Evolutionary conservation across 345 rosid genomes (phyloP).

Genomic region (Capsella bursapastoris): DNA sequence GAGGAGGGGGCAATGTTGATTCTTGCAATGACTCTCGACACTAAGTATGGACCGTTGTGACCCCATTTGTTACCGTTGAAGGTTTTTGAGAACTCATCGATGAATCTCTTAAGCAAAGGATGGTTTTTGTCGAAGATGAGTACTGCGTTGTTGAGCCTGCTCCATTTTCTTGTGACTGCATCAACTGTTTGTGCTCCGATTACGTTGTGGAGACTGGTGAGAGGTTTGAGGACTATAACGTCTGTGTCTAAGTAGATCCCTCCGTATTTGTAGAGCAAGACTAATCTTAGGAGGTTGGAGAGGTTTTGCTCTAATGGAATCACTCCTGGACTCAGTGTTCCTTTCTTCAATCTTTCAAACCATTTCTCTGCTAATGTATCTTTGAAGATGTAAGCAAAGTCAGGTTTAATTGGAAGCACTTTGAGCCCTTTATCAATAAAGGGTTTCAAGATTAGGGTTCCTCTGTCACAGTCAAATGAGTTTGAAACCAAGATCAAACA

Average conservation of each 20-base stretch:
- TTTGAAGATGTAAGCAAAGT: slow-evolving; percentile 64
- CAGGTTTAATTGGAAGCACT: slow-evolving; percentile 62
- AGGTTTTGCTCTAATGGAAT: slow-evolving; percentile 89
- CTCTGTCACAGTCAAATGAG: slow-evolving; percentile 67
- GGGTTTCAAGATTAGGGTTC: slow-evolving; percentile 54
- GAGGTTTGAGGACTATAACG: slow-evolving; percentile 58
- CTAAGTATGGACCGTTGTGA: slow-evolving; percentile 91
- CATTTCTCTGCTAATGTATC: slow-evolving; percentile 68
- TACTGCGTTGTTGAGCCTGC: slow-evolving; percentile 85
- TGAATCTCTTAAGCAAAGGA: slow-evolving; percentile 71
- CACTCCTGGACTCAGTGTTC: slow-evolving; percentile 70
- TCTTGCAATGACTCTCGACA: slow-evolving; percentile 75
- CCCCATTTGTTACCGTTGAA: slow-evolving; percentile 98
- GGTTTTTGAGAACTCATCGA: slow-evolving; percentile 76
- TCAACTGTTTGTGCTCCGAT: slow-evolving; percentile 85
- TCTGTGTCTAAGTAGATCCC: slow-evolving; percentile 87
- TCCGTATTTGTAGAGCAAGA: slow-evolving; percentile 78
- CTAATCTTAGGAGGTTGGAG: slow-evolving; percentile 78
- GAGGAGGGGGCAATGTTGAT: slow-evolving; percentile 39
- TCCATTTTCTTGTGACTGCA: slow-evolving; percentile 67
- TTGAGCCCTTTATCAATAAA: slow-evolving; percentile 58
- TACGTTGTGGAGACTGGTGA: slow-evolving; percentile 57
- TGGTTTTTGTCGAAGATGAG: slow-evolving; percentile 80
- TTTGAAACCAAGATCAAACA: slow-evolving; percentile 77
- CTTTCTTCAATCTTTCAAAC: slow-evolving; percentile 61